Evolutionary conservation across 2,329 filamentous ascomycete species (phyloP).

Genomic region (Aspergillus brasiliensis): DNA sequence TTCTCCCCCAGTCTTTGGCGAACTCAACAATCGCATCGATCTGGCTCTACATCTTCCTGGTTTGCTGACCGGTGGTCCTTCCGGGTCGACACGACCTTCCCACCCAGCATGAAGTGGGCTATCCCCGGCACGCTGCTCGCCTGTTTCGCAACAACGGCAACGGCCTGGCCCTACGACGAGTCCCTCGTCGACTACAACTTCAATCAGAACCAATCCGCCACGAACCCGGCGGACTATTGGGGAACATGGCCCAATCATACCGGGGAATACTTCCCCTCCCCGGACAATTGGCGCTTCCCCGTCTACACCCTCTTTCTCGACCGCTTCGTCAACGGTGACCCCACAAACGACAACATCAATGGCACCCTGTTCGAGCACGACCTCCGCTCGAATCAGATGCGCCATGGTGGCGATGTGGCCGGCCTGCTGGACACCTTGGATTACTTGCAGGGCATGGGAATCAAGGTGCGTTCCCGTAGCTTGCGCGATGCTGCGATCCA

Average conservation of each 20-base stretch:
- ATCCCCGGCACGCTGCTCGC: slow-evolving; percentile 23
- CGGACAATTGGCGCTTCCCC: slow-evolving; percentile 64
- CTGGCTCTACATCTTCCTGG: neutral
- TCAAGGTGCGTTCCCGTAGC: slow-evolving; percentile 48
- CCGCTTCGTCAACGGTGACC: slow-evolving; percentile 65
- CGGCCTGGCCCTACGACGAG: slow-evolving; percentile 50
- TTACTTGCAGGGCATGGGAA: slow-evolving; percentile 65
- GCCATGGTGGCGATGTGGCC: slow-evolving; percentile 61
- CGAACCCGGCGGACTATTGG: slow-evolving; percentile 58
- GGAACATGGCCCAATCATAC: slow-evolving; percentile 56
- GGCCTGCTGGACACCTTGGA: slow-evolving; percentile 63
- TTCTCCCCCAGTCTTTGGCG: neutral
- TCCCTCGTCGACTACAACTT: slow-evolving; percentile 58
- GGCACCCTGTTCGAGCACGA: slow-evolving; percentile 63
- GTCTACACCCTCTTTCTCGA: slow-evolving; percentile 67
- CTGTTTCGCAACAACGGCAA: slow-evolving; percentile 24
- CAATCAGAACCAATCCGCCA: slow-evolving; percentile 59
- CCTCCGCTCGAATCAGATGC: slow-evolving; percentile 60
- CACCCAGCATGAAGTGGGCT: slow-evolving; percentile 31
- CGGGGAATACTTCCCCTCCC: slow-evolving; percentile 53
- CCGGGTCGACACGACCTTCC: neutral
- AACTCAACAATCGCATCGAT: too few species aligned
- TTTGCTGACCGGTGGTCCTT: neutral
- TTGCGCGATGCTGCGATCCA: neutral
- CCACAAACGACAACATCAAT: slow-evolving; percentile 64